These are phyloP conservation scores for Monosporascus ibericus DNA, from an alignment of 2,329 filamentous ascomycete genomes.

Conservation along the genomic window DNA sequence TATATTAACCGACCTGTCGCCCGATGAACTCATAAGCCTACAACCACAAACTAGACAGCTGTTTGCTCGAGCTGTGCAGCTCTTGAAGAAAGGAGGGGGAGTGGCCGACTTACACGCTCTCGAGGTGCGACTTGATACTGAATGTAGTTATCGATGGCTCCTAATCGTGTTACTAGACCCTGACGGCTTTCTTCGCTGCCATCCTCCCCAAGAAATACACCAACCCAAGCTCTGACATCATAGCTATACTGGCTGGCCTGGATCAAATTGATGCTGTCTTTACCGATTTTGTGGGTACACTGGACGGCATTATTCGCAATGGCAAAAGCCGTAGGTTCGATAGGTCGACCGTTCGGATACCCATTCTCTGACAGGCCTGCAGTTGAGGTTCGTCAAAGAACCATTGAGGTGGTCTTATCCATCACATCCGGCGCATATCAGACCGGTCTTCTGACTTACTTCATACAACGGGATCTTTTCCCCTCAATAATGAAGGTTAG, in stretches of 20 bases:
- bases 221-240: constrained; percentile 92
- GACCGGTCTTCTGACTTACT: constrained; percentile 88
- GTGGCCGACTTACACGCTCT: constrained; percentile 72
- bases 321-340: constrained; percentile 58
- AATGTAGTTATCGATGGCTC: not conserved
- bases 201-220: constrained; percentile 86
- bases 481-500: constrained; percentile 87
- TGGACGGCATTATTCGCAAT: constrained; percentile 78
- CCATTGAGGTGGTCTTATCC: constrained; percentile 73
- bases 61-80: constrained; percentile 65
- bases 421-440: constrained; percentile 92
- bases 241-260: constrained; percentile 80
- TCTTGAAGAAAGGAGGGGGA: constrained; percentile 55
- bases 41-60: constrained; percentile 76
- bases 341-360: not conserved
- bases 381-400: constrained; percentile 73
- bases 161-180: constrained; percentile 58
- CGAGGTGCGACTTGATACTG: constrained; percentile 56
- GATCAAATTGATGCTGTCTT: constrained; percentile 83
- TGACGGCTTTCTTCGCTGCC: constrained; percentile 79
- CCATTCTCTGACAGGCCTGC: constrained; percentile 11
- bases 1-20: constrained; percentile 63
- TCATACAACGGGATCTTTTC: constrained; percentile 91
- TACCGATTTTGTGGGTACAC: constrained; percentile 75
- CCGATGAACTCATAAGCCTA: constrained; percentile 69